phyloP scores from a whole-genome alignment of 139 green algal genomes.

The Chlamydomonas eustigma region DNA sequence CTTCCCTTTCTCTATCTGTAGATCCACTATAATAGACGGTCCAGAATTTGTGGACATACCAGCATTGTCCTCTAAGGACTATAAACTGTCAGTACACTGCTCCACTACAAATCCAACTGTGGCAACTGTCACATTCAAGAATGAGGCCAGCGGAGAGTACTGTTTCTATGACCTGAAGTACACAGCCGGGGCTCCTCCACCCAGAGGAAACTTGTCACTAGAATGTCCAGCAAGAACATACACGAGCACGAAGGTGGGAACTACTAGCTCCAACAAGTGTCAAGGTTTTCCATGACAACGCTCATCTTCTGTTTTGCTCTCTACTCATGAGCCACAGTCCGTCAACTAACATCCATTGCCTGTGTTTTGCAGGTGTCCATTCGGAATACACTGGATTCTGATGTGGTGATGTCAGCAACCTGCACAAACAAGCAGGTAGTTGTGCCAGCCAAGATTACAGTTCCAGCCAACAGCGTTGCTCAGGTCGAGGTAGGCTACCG shows the following conservation, averaged over 20 bases:
- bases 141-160: conserved; percentile 69
- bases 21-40: conserved; percentile 43
- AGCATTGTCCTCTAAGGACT: conserved; percentile 53
- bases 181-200: conserved; percentile 29
- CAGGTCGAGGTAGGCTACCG: conserved; percentile 55
- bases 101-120: conserved; percentile 37
- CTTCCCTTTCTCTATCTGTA: not conserved
- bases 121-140: conserved; percentile 67
- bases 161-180: conserved; percentile 68
- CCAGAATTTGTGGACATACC: conserved; percentile 64
- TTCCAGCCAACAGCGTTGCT: conserved; percentile 28
- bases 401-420: conserved; percentile 35
- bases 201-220: conserved; percentile 44
- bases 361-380: conserved; percentile 39
- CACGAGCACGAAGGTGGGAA: conserved; percentile 30
- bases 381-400: conserved; percentile 59
- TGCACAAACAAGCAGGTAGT: conserved; percentile 43
- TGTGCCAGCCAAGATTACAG: conserved; percentile 27
- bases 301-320: too few species aligned
- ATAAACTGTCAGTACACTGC: conserved; percentile 55
- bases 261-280: too few species aligned
- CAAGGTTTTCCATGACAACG: too few species aligned
- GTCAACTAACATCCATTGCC: conserved; percentile 1
- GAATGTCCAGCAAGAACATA: conserved; percentile 62
- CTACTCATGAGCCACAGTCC: too few species aligned